These are phyloP conservation scores for Spencermartinsiella europaea DNA, from an alignment of 805 yeast genomes.

Conservation along the genomic window DNA sequence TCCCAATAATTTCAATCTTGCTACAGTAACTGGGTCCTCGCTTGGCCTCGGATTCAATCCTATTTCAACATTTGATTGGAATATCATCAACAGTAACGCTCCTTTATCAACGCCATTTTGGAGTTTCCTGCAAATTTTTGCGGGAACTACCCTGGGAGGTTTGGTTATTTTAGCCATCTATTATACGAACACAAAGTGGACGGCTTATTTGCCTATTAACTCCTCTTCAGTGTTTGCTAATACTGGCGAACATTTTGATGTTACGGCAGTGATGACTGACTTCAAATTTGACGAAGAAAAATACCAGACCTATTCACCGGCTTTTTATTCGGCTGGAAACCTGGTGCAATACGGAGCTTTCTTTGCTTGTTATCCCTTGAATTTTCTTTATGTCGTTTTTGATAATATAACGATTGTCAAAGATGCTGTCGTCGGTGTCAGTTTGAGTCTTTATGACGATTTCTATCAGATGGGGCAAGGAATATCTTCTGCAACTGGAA, in stretches of 20 bases:
- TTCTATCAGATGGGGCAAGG: conserved; percentile 2
- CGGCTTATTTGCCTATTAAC: conserved; percentile 56
- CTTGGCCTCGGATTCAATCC: conserved; percentile 39
- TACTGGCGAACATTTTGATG: conserved; percentile 44
- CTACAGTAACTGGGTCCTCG: conserved; percentile 43
- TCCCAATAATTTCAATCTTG: conserved; percentile 46
- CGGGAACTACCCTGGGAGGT: conserved; percentile 44
- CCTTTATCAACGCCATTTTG: conserved; percentile 51
- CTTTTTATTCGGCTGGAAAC: conserved; percentile 53
- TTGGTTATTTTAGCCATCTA: conserved; percentile 44
- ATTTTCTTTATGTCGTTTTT: conserved; percentile 38
- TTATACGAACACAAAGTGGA: conserved; percentile 52
- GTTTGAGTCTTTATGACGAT: conserved; percentile 9
- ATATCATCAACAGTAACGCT: conserved; percentile 34
- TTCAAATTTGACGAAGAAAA: conserved; percentile 38
- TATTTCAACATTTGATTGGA: conserved; percentile 40
- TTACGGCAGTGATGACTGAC: conserved; percentile 38
- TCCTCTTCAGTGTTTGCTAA: conserved; percentile 50
- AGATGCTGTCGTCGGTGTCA: conserved; percentile 27
- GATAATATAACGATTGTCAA: conserved; percentile 7
- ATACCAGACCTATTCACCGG: conserved; percentile 59
- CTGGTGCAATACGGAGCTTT: conserved; percentile 46
- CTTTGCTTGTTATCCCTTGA: conserved; percentile 52
- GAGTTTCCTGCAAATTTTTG: conserved; percentile 32
- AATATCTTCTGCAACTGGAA: neutral